Base-by-base conservation (phyloP, 768 basidiomycete genomes). In the Rhodotorula graminis region DNA sequence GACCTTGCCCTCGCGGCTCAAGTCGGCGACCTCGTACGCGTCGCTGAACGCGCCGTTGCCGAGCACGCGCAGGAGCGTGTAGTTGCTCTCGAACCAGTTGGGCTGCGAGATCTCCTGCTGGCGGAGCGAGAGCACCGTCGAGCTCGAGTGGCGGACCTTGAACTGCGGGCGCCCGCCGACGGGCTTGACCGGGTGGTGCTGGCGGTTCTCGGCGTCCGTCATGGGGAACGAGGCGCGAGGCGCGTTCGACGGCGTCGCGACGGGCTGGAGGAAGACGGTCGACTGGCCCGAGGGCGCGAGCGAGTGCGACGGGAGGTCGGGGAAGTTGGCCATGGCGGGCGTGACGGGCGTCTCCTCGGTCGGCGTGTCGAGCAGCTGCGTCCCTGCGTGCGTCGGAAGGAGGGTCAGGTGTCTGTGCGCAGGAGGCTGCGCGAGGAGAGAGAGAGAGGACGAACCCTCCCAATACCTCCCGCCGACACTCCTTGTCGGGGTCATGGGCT, bases 31-130 rank as follows among this genome's bases (percentile, higher is more conserved):
- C 82, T 92, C 91, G 82, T 92, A 89, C 29, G 93, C 95, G 78
- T 89, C 89, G 37, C 93, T 93, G 81, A 97, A 98, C 79, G 92
- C 92, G 23, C 95, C 95, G 64, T 88, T 89, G 11, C 95, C 95
- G 19, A 97, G 84, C 77, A 88, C 87, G 68, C 90, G 89, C 55
- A 92, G 82, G 77, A 91, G 87, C 16, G 87, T 83, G 79, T 93
- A 97, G 57, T 91, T 88, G 71, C 85, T 87, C 79, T 91, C 90
- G 71, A 95, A 93, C 62, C 86, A 67, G 18, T 58, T 71, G 27
- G 74, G 70, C 37, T 68, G 67, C 18, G 44, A 14, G n/a, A 71
- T 21, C 61, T 75, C 74, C 64, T 69, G 69, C 50, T 71, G 74
- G 2, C 70, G 69, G 2, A 74, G 55, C 23, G 66, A 65, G 61